phyloP scores from a whole-genome alignment of 1,139 yeast genomes.

The Lodderomyces jiufengensis region DNA sequence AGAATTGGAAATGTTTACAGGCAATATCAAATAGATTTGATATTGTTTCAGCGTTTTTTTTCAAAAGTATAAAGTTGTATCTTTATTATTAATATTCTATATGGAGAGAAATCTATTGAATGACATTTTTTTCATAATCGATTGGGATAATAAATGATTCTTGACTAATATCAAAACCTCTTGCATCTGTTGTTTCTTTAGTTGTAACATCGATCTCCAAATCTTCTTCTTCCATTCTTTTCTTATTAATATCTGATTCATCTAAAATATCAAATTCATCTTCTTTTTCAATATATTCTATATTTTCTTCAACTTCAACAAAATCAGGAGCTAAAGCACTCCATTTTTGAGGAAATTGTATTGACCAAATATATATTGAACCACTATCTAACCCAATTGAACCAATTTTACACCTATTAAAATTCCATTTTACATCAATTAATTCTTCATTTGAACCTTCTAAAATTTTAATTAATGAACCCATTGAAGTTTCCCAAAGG shows the following conservation, averaged over 20 bases:
- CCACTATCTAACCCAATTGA: slow-evolving; percentile 93
- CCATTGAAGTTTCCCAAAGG: slow-evolving; percentile 90
- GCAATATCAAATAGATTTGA: no score
- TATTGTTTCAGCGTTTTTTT: no score
- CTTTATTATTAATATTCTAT: no score
- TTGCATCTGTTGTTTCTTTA: slow-evolving; percentile 59
- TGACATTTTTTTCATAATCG: no score
- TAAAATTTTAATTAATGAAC: slow-evolving; percentile 79
- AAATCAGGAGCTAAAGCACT: slow-evolving; percentile 96
- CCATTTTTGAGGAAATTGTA: slow-evolving; percentile 89
- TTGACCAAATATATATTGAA: slow-evolving; percentile 76
- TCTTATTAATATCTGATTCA: slow-evolving; percentile 57
- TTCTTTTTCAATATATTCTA: slow-evolving; percentile 82
- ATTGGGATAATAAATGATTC: slow-evolving; percentile 46
- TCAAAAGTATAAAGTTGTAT: no score
- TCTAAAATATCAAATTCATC: slow-evolving; percentile 88
- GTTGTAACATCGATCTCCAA: slow-evolving; percentile 64
- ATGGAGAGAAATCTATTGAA: no score
- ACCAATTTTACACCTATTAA: slow-evolving; percentile 66
- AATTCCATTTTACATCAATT: slow-evolving; percentile 84
- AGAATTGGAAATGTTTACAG: no score
- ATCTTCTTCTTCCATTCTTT: slow-evolving; percentile 63
- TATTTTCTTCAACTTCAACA: slow-evolving; percentile 89
- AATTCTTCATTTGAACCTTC: slow-evolving; percentile 92
- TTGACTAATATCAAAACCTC: slow-evolving; percentile 52